Base-by-base conservation (phyloP, 306 rosid genomes). In the Glycine soja region DNA sequence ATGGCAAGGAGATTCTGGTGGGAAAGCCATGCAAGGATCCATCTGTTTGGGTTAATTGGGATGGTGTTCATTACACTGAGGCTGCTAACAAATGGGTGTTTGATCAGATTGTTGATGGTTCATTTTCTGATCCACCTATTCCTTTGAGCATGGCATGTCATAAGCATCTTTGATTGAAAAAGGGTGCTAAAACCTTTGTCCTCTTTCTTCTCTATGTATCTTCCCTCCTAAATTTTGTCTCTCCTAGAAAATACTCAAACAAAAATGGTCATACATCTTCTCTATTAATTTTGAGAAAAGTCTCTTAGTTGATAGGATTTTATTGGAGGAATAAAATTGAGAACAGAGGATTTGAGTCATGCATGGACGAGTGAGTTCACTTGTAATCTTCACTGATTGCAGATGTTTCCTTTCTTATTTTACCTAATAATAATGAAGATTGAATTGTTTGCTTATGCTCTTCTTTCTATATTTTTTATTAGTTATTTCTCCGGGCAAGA, bases 41-140 rank as follows among this genome's bases (percentile, higher is more conserved):
- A 24, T 79, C 87, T 5, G 90, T 81, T 66, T 40, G 56, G 87
- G 74, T 90, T 34, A 91, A 42, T 50, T 95, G 98, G 98, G 97
- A 95, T 14, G 97, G 97, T 30, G 86, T 81, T 32, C 98, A 95
- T 70, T 92, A 51, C 78, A 94, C 98, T 0, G 77, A 92, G 63
- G 95, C 91, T 1, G 97, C 95, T 42, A 95, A 95, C 77, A 85
- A 82, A 65, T 89, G 91, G 92, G 88, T 91, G 50, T 89, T 95
- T 75, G 86, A 85, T 2, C 86, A 78, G 6, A 92, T 91, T 10
- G 87, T 80, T 10, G 80, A 79, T 32, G 97, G 97, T 54, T 86
- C 90, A n/a, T 84, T 85, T 82, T 90, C 94, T 8, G 94, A 92
- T 73, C 97, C 98, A 48, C 97, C 93, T 8, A 79, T 86, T 83